These are phyloP conservation scores for Xylaria telfairii DNA, from an alignment of 495 filamentous ascomycete species.

Conservation along the genomic window DNA sequence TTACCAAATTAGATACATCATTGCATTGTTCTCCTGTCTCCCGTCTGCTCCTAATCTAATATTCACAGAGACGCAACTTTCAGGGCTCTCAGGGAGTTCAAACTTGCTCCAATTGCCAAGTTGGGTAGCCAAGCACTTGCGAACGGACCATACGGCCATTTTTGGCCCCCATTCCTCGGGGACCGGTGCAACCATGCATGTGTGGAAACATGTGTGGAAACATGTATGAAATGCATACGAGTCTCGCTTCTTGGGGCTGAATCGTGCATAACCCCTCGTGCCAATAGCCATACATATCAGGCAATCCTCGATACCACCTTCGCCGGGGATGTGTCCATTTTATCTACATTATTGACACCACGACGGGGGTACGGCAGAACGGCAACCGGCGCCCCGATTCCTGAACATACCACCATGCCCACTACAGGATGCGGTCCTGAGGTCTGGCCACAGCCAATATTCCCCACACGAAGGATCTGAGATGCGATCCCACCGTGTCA, in stretches of 20 bases:
- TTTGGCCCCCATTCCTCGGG: not conserved
- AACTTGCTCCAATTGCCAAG: not conserved
- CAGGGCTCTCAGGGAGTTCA: no score
- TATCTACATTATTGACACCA: not conserved
- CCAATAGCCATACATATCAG: not conserved
- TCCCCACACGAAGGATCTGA: not conserved
- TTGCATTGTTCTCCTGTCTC: not conserved
- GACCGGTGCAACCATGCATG: not conserved
- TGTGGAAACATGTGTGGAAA: not conserved
- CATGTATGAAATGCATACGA: not conserved
- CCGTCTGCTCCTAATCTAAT: not conserved
- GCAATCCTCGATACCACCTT: not conserved
- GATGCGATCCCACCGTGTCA: not conserved
- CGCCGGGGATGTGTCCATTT: not conserved
- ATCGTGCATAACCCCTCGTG: constrained; percentile 2
- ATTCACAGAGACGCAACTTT: no score
- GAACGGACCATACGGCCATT: not conserved
- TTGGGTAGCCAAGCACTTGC: not conserved
- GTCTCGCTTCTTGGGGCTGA: not conserved
- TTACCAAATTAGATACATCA: not conserved
- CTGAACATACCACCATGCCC: not conserved
- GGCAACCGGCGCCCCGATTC: not conserved
- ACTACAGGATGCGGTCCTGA: not conserved
- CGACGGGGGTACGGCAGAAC: not conserved
- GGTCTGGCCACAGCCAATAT: not conserved